These are phyloP conservation scores for Aspergillus phoenicis DNA, from an alignment of 2,329 filamentous ascomycete genomes.

Conservation along the genomic window DNA sequence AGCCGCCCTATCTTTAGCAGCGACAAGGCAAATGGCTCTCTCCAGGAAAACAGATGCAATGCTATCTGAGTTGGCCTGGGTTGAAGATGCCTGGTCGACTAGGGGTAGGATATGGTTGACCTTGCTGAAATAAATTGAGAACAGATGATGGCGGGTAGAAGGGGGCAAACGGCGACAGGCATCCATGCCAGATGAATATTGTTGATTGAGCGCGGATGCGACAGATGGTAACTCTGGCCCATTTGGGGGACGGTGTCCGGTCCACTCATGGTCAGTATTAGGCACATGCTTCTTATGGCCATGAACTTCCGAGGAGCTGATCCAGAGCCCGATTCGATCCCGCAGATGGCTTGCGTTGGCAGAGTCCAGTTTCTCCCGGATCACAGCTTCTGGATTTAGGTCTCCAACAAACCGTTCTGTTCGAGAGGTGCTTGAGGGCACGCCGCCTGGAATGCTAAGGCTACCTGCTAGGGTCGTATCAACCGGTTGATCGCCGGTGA, in stretches of 20 bases:
- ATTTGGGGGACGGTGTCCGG: conserved; percentile 4
- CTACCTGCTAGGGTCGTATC: neutral
- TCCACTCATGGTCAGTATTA: neutral
- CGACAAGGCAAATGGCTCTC: conserved; percentile 44
- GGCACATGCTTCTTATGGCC: conserved; percentile 8
- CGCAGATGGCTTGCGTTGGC: conserved; percentile 27
- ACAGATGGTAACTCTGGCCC: conserved; percentile 13
- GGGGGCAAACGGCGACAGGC: conserved; percentile 36
- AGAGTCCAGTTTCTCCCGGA: conserved; percentile 36
- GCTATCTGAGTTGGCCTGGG: conserved; percentile 28
- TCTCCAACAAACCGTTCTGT: conserved; percentile 44
- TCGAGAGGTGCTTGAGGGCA: conserved; percentile 4
- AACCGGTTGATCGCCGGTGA: no score
- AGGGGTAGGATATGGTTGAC: conserved; percentile 44
- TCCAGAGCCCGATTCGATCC: conserved; percentile 38
- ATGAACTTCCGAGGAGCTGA: conserved; percentile 27
- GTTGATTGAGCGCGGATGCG: conserved; percentile 26
- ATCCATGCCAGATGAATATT: conserved; percentile 28
- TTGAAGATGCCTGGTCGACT: conserved; percentile 33
- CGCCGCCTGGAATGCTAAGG: neutral
- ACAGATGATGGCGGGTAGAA: conserved; percentile 35
- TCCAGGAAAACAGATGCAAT: conserved; percentile 39
- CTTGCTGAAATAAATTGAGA: conserved; percentile 40
- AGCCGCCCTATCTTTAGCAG: conserved; percentile 42
- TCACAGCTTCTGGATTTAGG: conserved; percentile 44